A percentile compares a stretch with the other conserved stretches of the same genome.
These are phyloP conservation scores for Zizania palustris DNA, from an alignment of 202 grass and related monocot genomes.

Conservation along the genomic window DNA sequence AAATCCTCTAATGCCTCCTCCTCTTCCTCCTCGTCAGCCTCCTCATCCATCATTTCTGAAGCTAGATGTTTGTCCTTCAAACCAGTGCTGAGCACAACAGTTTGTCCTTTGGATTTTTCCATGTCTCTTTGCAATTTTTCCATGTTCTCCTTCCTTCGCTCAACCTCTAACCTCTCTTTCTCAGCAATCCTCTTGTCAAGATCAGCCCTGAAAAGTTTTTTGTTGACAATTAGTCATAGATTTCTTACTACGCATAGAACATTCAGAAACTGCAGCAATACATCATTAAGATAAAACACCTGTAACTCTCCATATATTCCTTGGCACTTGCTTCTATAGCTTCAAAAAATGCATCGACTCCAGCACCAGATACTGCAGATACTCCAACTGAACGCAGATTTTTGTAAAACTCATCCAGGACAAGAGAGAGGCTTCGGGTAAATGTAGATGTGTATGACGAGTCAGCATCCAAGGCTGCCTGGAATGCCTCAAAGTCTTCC, in stretches of 20 bases:
- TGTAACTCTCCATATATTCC: slow-evolving; percentile 97
- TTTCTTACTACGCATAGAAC: background rate
- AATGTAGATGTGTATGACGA: slow-evolving; percentile 81
- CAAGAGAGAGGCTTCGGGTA: slow-evolving; percentile 78
- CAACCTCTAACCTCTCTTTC: slow-evolving; percentile 74
- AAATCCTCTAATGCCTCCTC: slow-evolving; percentile 64
- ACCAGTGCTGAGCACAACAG: slow-evolving; percentile 85
- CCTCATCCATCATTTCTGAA: slow-evolving; percentile 61
- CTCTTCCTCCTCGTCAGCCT: slow-evolving; percentile 65
- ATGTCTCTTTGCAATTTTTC: slow-evolving; percentile 81
- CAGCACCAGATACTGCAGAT: slow-evolving; percentile 80
- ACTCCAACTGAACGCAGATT: slow-evolving; percentile 82
- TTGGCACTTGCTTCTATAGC: slow-evolving; percentile 80
- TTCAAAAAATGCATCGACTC: slow-evolving; percentile 73
- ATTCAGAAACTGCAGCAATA: slow-evolving; percentile 10
- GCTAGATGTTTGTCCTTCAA: slow-evolving; percentile 62
- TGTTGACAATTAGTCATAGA: slow-evolving; percentile 25
- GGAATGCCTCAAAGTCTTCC: slow-evolving; percentile 96
- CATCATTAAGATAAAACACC: slow-evolving; percentile 44
- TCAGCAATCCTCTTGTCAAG: slow-evolving; percentile 92
- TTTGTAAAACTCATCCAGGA: slow-evolving; percentile 90
- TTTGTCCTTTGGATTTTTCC: slow-evolving; percentile 87
- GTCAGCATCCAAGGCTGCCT: slow-evolving; percentile 76
- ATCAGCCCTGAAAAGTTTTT: slow-evolving; percentile 67
- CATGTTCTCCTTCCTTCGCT: slow-evolving; percentile 76